Percentiles rank a stretch among this genome's conserved stretches.
phyloP scores from a whole-genome alignment of 352 stramenopile species.

The Globisporangium lucens region DNA sequence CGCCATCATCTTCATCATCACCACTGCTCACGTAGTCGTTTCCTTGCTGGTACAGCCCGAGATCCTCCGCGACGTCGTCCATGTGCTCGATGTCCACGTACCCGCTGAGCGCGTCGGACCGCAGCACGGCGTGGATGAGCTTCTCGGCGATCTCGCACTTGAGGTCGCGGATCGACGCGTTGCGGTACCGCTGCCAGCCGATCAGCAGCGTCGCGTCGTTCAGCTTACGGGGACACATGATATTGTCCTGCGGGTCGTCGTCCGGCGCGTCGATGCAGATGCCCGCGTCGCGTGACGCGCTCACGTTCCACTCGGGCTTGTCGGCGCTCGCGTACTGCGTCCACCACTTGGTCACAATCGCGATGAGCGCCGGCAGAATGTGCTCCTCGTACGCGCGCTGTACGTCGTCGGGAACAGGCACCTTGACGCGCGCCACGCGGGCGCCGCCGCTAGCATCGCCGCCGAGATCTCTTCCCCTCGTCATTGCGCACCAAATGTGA shows the following conservation, averaged over 20 bases:
- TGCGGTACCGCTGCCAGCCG: slow-evolving; percentile 14
- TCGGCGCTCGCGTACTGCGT: neutral
- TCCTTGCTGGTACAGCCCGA: slow-evolving; percentile 14
- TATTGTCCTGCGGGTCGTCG: slow-evolving; percentile 13
- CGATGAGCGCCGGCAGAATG: slow-evolving; percentile 3
- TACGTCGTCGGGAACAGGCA: neutral
- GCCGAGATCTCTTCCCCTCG: neutral
- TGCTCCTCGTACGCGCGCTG: neutral
- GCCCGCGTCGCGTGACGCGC: neutral
- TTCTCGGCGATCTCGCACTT: slow-evolving; percentile 15
- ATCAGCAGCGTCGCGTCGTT: slow-evolving; percentile 13
- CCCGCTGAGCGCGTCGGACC: neutral
- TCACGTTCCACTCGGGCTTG: slow-evolving; percentile 3
- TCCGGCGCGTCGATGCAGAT: slow-evolving; percentile 14
- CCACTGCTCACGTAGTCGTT: slow-evolving; percentile 4
- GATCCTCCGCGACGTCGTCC: slow-evolving; percentile 11
- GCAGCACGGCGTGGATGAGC: slow-evolving; percentile 3
- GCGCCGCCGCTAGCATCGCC: neutral
- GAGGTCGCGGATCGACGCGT: slow-evolving; percentile 8
- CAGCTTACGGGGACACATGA: slow-evolving; percentile 8
- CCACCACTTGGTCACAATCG: slow-evolving; percentile 10
- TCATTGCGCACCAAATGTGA: neutral
- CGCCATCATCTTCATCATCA: neutral
- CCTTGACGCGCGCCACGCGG: neutral
- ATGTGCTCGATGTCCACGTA: slow-evolving; percentile 13